A percentile compares a stretch with the other conserved stretches of the same genome.
phyloP scores from a whole-genome alignment of 768 basidiomycete species.

The Hypsizygus marmoreus region DNA sequence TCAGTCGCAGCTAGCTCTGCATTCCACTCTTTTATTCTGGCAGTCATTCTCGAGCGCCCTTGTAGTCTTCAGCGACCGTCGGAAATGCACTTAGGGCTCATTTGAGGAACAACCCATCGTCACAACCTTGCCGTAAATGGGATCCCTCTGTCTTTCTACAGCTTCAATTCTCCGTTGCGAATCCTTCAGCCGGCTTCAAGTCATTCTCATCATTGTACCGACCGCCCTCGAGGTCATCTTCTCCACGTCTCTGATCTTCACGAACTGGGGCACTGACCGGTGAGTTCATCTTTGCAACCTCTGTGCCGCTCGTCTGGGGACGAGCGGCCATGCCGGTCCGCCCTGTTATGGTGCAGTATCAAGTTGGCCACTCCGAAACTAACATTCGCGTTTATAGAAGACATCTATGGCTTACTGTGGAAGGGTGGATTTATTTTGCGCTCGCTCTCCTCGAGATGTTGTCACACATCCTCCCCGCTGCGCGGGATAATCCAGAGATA shows the following conservation, averaged over 20 bases:
- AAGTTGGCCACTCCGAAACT: not conserved
- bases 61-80: constrained; percentile 1
- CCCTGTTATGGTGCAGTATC: too few species aligned
- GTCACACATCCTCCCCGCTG: constrained; percentile 54
- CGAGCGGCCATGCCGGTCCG: too few species aligned
- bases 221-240: constrained; percentile 64
- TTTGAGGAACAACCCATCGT: constrained; percentile 7
- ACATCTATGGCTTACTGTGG: constrained; percentile 60
- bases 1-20: constrained; percentile 48
- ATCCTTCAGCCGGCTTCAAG: constrained; percentile 48
- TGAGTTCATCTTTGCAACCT: too few species aligned
- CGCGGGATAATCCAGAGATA: constrained; percentile 41
- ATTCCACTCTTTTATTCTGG: constrained; percentile 42
- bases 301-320: too few species aligned
- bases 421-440: constrained; percentile 61
- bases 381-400: constrained; percentile 33
- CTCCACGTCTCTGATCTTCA: constrained; percentile 51
- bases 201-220: constrained; percentile 58
- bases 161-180: constrained; percentile 73
- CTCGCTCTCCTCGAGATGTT: constrained; percentile 64
- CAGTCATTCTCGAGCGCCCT: constrained; percentile 14
- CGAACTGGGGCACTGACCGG: constrained; percentile 50
- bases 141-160: constrained; percentile 67
- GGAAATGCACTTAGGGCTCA: constrained; percentile 12
- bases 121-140: constrained; percentile 36